These are phyloP conservation scores for sunflower (Helianthus annuus) DNA, from an alignment of 129 eudicot species.

Conservation along the genomic window DNA sequence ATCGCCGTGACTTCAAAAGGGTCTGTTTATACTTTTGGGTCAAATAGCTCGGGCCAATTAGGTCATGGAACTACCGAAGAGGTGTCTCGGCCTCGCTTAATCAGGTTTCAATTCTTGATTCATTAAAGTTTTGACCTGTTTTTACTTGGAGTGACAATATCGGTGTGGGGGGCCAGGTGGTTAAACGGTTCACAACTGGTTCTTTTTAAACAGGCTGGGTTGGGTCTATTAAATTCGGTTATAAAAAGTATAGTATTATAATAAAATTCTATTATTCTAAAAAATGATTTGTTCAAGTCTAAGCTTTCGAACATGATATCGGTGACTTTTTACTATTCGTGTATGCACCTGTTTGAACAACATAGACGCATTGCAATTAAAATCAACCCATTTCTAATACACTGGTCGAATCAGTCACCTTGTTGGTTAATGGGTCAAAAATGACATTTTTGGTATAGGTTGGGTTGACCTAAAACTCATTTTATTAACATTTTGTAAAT, in stretches of 20 bases:
- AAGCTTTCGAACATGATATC: background rate
- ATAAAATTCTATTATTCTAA: background rate
- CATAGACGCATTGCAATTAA: background rate
- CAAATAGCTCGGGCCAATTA: constrained; percentile 89
- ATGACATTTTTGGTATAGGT: background rate
- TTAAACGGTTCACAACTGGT: background rate
- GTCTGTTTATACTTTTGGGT: constrained; percentile 78
- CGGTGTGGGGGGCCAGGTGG: background rate
- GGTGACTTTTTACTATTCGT: background rate
- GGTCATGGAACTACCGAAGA: constrained; percentile 85
- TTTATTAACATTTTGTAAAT: background rate
- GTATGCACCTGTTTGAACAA: background rate
- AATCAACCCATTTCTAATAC: background rate
- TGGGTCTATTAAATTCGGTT: background rate
- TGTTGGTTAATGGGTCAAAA: background rate
- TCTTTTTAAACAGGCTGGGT: background rate
- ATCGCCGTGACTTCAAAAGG: constrained; percentile 88
- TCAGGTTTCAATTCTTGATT: constrained; percentile 50
- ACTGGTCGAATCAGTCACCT: background rate
- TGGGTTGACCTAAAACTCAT: background rate
- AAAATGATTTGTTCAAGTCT: background rate
- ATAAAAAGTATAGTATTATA: background rate
- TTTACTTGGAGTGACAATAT: constrained; percentile 6
- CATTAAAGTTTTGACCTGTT: background rate
- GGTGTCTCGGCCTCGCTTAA: constrained; percentile 64